These are phyloP conservation scores for Alternaria novae-zelandiae DNA, from an alignment of 2,329 filamentous ascomycete species.

Conservation along the genomic window DNA sequence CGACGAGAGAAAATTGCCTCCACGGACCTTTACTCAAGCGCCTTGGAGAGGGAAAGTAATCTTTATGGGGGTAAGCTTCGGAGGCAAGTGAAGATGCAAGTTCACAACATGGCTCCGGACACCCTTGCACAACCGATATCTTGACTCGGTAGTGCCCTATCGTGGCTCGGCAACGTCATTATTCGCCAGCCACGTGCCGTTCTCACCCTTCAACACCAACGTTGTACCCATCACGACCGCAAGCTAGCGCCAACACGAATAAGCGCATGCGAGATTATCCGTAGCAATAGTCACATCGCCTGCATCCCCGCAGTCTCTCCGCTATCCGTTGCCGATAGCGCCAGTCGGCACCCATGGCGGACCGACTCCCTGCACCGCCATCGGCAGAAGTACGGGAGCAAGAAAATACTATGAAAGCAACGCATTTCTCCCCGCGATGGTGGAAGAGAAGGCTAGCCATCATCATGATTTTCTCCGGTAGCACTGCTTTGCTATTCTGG, in stretches of 20 bases:
- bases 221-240: constrained; percentile 3
- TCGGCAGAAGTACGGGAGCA: constrained; percentile 1
- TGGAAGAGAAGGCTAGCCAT: constrained; percentile 20
- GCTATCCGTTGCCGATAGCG: constrained; percentile 3
- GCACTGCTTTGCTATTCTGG: constrained; percentile 28
- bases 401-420: constrained; percentile 7
- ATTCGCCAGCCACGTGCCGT: constrained; percentile 3
- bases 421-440: constrained; percentile 20
- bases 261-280: not conserved
- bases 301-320: constrained; percentile 10
- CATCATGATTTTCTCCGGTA: constrained; percentile 29
- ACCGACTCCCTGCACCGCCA: constrained; percentile 8
- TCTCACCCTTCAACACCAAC: constrained; percentile 9
- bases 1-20: not conserved
- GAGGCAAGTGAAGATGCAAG: not conserved
- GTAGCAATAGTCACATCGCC: constrained; percentile 2
- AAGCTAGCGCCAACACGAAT: constrained; percentile 4
- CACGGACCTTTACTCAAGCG: not conserved
- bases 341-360: constrained; percentile 16
- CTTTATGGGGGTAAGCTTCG: not conserved
- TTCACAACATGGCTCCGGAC: not conserved
- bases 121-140: not conserved
- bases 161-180: constrained; percentile 12
- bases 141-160: not conserved
- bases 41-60: not conserved